A percentile compares a stretch with the other conserved stretches of the same genome.
Conservation (phyloP, 148 eudicot genomes). For the Cornus florida region DNA sequence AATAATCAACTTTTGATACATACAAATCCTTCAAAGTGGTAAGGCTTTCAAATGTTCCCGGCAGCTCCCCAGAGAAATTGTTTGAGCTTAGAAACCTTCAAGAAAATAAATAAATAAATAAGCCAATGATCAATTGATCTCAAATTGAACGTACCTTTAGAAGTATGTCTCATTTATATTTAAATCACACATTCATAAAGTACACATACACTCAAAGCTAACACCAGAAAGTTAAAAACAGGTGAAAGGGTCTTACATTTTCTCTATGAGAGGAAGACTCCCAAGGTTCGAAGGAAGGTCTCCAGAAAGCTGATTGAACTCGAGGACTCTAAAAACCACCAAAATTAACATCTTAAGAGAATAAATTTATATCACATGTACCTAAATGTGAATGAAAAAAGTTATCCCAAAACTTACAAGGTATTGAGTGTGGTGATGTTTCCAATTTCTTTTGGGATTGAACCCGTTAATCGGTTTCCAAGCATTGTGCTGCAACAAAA, state of each 20-base stretch:
- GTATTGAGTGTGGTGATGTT: conserved; percentile 30
- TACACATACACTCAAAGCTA: background rate
- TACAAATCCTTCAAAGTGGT: conserved; percentile 35
- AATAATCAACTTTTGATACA: background rate
- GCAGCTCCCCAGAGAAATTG: conserved; percentile 35
- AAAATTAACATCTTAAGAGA: background rate
- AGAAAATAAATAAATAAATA: no score
- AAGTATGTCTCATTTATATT: no score
- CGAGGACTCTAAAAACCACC: background rate
- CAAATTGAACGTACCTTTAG: no score
- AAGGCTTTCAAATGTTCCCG: conserved; percentile 24
- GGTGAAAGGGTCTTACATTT: background rate
- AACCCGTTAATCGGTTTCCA: conserved; percentile 37
- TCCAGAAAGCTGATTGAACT: background rate
- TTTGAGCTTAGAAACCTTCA: conserved; percentile 4
- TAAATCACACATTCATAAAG: no score
- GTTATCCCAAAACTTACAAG: conserved; percentile 20
- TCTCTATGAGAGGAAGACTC: background rate
- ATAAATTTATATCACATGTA: no score
- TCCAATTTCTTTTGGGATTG: conserved; percentile 37
- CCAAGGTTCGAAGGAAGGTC: background rate
- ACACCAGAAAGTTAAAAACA: background rate
- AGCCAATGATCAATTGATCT: no score
- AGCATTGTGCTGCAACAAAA: conserved; percentile 25
- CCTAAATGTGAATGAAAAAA: background rate